A percentile compares a stretch with the other conserved stretches of the same genome.
These are phyloP conservation scores for Penstemon newberryi DNA, from an alignment of 257 asterid genomes.

Conservation along the genomic window DNA sequence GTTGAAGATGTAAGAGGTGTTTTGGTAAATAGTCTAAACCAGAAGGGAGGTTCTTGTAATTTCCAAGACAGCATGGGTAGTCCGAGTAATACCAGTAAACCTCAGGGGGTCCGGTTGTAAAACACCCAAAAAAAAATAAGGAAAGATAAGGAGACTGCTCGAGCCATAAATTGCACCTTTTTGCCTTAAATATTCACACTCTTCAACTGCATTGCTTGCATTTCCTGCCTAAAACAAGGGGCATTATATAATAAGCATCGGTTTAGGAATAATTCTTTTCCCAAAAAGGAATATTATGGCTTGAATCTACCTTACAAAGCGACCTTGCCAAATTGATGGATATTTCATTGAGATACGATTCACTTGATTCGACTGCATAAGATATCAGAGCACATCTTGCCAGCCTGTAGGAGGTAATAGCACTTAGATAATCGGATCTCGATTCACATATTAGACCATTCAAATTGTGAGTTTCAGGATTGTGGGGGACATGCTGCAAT, in stretches of 20 bases:
- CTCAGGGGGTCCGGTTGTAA: no score
- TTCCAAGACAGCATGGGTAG: no score
- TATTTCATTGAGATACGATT: conserved; percentile 50
- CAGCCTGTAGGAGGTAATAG: conserved; percentile 73
- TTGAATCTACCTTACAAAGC: conserved; percentile 65
- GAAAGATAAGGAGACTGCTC: conserved; percentile 17
- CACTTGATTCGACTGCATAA: conserved; percentile 44
- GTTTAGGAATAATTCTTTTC: no score
- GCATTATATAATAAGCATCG: conserved; percentile 22
- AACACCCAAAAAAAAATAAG: not conserved
- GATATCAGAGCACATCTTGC: conserved; percentile 64
- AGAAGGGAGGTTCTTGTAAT: no score
- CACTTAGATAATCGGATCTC: conserved; percentile 74
- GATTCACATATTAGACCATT: conserved; percentile 90
- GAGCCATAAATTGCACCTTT: conserved; percentile 56
- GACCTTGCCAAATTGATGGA: conserved; percentile 84
- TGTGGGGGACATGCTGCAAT: conserved; percentile 79
- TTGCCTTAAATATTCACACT: conserved; percentile 67
- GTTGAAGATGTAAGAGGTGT: no score
- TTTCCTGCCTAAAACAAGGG: conserved; percentile 71
- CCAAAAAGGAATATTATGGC: not conserved
- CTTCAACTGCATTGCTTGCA: conserved; percentile 63
- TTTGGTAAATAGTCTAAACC: no score
- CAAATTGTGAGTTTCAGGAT: conserved; percentile 92
- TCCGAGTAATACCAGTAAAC: no score